Evolutionary conservation across 2,329 filamentous ascomycete genomes (phyloP).

Genomic region (Pestalotiopsis sp.): DNA sequence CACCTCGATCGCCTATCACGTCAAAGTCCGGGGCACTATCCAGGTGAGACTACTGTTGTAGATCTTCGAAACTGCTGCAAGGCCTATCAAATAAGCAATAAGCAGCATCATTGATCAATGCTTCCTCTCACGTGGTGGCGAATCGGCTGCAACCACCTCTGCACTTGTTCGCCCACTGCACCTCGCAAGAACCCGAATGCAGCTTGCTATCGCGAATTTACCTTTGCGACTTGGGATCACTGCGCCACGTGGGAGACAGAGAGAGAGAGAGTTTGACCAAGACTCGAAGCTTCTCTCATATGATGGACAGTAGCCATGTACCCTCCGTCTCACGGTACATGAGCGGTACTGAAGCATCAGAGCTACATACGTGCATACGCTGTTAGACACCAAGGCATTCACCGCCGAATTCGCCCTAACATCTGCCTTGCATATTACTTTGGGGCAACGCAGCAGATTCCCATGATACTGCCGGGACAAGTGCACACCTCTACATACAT

Average conservation of each 20-base stretch:
- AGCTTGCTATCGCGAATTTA: neutral
- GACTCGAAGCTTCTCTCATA: neutral
- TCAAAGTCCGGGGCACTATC: neutral
- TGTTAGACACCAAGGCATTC: too few species aligned
- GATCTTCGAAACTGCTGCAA: neutral
- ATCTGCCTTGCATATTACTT: too few species aligned
- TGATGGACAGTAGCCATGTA: neutral
- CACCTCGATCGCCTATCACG: neutral
- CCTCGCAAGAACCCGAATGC: neutral
- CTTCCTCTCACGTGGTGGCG: neutral
- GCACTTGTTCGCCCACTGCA: neutral
- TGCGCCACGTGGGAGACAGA: constrained; percentile 3
- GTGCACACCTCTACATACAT: neutral
- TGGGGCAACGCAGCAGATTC: neutral
- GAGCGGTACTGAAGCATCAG: neutral
- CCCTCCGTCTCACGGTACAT: neutral
- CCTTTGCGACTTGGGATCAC: neutral
- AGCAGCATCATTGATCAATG: neutral
- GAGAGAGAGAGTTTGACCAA: neutral
- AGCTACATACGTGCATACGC: neutral
- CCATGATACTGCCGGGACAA: neutral
- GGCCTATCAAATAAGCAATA: neutral
- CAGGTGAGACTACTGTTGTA: neutral
- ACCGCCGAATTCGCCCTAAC: too few species aligned
- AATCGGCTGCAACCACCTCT: neutral